These are phyloP conservation scores for Suhomyces sp. DNA, from an alignment of 805 yeast species.

Conservation along the genomic window DNA sequence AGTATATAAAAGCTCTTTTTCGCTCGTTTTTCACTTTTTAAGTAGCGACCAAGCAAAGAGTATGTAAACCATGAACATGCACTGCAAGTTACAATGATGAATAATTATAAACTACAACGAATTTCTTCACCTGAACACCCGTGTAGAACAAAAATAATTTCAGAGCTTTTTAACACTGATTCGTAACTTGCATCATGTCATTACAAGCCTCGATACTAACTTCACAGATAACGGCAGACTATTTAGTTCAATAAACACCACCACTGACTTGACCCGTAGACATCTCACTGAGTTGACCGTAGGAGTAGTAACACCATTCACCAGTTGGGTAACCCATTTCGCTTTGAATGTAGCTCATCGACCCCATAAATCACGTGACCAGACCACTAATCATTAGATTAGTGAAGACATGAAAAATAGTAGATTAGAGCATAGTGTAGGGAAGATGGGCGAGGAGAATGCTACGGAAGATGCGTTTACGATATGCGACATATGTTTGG, in stretches of 20 bases:
- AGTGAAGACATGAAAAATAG: not conserved
- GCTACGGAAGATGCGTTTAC: conserved; percentile 37
- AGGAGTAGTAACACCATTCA: not conserved
- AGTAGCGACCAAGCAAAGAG: conserved; percentile 1
- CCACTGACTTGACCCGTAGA: not conserved
- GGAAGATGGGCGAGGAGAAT: not conserved
- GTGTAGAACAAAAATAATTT: conserved; percentile 52
- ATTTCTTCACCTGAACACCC: conserved; percentile 70
- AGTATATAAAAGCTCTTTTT: not conserved
- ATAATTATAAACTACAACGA: conserved; percentile 40
- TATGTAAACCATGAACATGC: conserved; percentile 3
- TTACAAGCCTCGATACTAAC: conserved; percentile 6
- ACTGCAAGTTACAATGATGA: conserved; percentile 24
- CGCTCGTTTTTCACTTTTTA: not conserved
- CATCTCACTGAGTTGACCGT: not conserved
- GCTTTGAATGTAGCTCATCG: not conserved
- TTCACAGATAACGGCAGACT: not conserved
- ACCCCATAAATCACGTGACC: not conserved
- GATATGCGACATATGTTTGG: conserved; percentile 73
- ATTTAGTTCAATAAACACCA: not conserved
- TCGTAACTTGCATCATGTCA: not conserved
- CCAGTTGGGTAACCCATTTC: not conserved
- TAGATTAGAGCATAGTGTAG: not conserved
- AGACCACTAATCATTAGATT: not conserved
- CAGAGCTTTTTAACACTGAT: conserved; percentile 76